phyloP scores from a whole-genome alignment of 176 grass and related monocot species.

The Carex kokanica region DNA sequence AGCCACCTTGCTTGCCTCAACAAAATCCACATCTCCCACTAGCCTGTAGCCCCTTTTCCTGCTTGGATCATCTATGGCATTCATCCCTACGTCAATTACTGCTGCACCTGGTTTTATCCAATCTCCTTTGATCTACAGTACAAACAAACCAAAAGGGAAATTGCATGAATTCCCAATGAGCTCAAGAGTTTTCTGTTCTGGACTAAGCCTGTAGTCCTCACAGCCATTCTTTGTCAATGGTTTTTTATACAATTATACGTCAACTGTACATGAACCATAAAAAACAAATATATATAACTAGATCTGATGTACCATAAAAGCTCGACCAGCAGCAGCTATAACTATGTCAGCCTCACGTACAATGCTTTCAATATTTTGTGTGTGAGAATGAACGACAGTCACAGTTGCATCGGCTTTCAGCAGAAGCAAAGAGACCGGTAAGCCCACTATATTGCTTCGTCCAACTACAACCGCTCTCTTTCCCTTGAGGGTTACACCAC shows the following conservation, averaged over 20 bases:
- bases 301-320: slow-evolving; percentile 65
- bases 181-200: background rate
- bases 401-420: slow-evolving; percentile 92
- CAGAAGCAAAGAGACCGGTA: slow-evolving; percentile 84
- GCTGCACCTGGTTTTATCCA: slow-evolving; percentile 96
- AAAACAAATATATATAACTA: background rate
- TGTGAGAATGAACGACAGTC: slow-evolving; percentile 71
- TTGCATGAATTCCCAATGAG: background rate
- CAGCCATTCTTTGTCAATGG: background rate
- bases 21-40: slow-evolving; percentile 78
- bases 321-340: slow-evolving; percentile 84
- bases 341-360: slow-evolving; percentile 72
- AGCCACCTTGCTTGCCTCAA: slow-evolving; percentile 67
- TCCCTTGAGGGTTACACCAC: slow-evolving; percentile 65
- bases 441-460: slow-evolving; percentile 86
- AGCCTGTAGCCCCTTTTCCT: slow-evolving; percentile 77
- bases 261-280: background rate
- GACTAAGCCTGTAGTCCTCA: background rate
- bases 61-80: slow-evolving; percentile 68
- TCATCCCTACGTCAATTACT: slow-evolving; percentile 77
- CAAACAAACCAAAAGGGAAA: slow-evolving; percentile 13
- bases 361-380: slow-evolving; percentile 58
- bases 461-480: slow-evolving; percentile 82
- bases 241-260: background rate
- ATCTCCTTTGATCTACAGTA: slow-evolving; percentile 75